Evolutionary conservation across 2,329 filamentous ascomycete genomes (phyloP), one percentile per base, ranked within the genome.

Genomic region (Calycina herbarum): DNA sequence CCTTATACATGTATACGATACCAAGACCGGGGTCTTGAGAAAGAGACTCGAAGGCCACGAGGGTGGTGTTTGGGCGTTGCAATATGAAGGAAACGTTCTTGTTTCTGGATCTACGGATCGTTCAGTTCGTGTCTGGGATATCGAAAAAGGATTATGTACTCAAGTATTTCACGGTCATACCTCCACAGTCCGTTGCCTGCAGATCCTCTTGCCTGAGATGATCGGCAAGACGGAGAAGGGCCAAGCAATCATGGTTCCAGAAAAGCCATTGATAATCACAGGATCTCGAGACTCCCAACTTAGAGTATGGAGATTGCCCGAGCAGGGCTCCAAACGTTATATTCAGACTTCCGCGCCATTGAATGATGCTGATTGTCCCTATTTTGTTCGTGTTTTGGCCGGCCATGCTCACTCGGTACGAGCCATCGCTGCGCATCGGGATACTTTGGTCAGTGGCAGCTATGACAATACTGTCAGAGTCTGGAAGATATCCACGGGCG

Each of bases 121-220:
- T 58, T 96, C 95, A 11, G 95, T 99, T n/a, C 89, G 95, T n/a
- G 94, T 99, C 0, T 99, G 95, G 95, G 94, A 99, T 76, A 97
- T 99, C 69, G 93, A 96, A 75, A 90, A 90, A 73, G 95, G 94
- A 0, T 86, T 91, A 57, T 97, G 94, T 77, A 94, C 94, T 11
- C 95, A 99, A 76, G 90, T 97, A 0, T 99, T 99, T 76, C 94
- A 97, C 75, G 96, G 95, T 0, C 95, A 99, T 76, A 99, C 95
- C 10, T 98, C 94, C 54, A 99, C 95, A 15, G 95, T 99, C 3
- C 89, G 95, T 69, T 99, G 95, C 75, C 81, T 99, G 67, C 94
- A 98, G 76, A 98, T 99, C 64, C 82, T 99, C 56, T 90, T 96
- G 84, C 93, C 95, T 0, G 89, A 89, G 0, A 85, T 93, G 73